phyloP scores from a whole-genome alignment of 1,284 basidiomycete species.

The Leccinum insolens region DNA sequence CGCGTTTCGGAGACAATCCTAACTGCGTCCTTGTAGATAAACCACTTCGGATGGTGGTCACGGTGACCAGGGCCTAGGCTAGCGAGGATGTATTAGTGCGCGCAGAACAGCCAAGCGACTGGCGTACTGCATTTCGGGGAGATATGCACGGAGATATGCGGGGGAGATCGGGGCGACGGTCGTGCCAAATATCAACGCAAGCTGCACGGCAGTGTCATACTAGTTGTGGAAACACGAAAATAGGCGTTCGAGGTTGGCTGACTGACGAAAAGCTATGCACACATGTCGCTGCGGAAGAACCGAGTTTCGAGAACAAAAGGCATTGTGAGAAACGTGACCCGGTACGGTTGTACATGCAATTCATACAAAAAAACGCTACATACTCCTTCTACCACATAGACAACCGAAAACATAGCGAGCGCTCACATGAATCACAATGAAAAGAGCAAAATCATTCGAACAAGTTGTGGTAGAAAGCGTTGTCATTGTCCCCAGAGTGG shows the following conservation, averaged over 20 bases:
- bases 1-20: conserved; percentile 51
- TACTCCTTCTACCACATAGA: too few species aligned
- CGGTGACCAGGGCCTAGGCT: conserved; percentile 79
- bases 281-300: conserved; percentile 27
- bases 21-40: conserved; percentile 76
- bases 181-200: conserved; percentile 86
- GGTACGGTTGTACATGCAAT: too few species aligned
- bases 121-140: conserved; percentile 67
- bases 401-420: too few species aligned
- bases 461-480: too few species aligned
- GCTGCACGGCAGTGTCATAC: conserved; percentile 93
- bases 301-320: too few species aligned
- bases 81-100: conserved; percentile 9
- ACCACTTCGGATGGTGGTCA: conserved; percentile 92
- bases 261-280: conserved; percentile 14
- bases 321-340: too few species aligned
- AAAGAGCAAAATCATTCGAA: too few species aligned
- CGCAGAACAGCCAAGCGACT: not conserved
- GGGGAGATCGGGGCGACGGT: conserved; percentile 85
- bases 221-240: conserved; percentile 32
- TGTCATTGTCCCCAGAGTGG: too few species aligned
- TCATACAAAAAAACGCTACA: too few species aligned
- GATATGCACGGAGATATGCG: conserved; percentile 54
- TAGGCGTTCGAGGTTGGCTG: not conserved
- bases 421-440: too few species aligned